Evolutionary conservation across 495 filamentous ascomycete genomes (phyloP), one percentile per base, ranked within the genome.

Genomic region (Margaritispora aquatica): DNA sequence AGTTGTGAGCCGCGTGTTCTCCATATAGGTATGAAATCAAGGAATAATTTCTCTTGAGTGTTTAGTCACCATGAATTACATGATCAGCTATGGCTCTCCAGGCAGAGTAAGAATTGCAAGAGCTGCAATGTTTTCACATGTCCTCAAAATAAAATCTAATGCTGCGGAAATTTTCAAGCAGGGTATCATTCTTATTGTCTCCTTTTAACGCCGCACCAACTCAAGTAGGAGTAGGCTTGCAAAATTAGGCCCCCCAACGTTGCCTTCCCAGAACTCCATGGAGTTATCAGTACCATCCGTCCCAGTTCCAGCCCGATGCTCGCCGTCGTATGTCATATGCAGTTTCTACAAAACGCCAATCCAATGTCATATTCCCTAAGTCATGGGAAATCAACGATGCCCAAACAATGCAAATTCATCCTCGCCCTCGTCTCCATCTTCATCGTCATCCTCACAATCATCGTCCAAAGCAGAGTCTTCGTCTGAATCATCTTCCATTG

Each of bases 381-480:
- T 20, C 23, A 51, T 51, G 55, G 48, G 49, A 44, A 36, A 46
- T 73, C 70, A 82, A 54, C 84, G 79, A 74, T 92, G 88, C n/a
- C 88, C 88, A 65, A 88, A 80, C 54, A 90, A 76, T 54, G 84
- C 81, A 63, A 89, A 84, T 50, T 76, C 71, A 63, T 89, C 82
- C 47, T 76, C 71, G 63, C 89, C 82, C 47, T 74, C 73, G 8
- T 81, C 81, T 27, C 86, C 80, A 0, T 80, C 82, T 2, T 80
- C 82, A 2, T 76, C 75, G 4, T 72, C 77, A 41, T 70, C 69
- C 0, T 72, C 73, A 24, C 67, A 69, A 41, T 63, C 62, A 26
- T 64, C 63, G n/a, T 66, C 66, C 10, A 79, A 73, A 0, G 71
- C 73, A 19, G 60, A 62, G 27, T 63, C 68, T 15, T 68, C 65